Conservation (phyloP, 2,329 filamentous ascomycete species). For the Epichloe coenophiala region DNA sequence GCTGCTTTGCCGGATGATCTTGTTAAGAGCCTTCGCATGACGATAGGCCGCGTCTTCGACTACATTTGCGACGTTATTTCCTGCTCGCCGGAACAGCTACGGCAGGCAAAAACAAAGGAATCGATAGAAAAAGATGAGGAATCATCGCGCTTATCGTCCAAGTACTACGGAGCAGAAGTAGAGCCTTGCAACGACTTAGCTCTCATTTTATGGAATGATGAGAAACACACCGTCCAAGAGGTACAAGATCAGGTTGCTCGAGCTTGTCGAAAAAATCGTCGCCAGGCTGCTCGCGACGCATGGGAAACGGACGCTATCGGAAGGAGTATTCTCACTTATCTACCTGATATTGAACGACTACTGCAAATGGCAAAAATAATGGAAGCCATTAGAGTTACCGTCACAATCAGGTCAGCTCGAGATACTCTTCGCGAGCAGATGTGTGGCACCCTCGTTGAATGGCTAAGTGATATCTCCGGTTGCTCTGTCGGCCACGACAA, state of each 20-base stretch:
- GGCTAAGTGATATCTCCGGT: conserved; percentile 84
- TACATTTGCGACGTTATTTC: conserved; percentile 97
- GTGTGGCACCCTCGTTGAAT: conserved; percentile 95
- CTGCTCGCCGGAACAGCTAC: conserved; percentile 89
- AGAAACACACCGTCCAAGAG: conserved; percentile 92
- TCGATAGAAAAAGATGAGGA: conserved; percentile 71
- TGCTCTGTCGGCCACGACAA: conserved; percentile 74
- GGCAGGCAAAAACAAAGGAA: conserved; percentile 69
- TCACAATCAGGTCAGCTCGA: conserved; percentile 82
- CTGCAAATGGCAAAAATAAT: conserved; percentile 72
- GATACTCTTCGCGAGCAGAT: conserved; percentile 97
- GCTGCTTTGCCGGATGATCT: conserved; percentile 60
- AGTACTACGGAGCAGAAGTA: conserved; percentile 51
- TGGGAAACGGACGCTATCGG: conserved; percentile 84
- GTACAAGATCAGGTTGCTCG: conserved; percentile 81
- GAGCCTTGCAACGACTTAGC: conserved; percentile 51
- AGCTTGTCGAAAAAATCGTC: conserved; percentile 62
- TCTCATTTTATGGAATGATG: conserved; percentile 90
- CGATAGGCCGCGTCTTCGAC: conserved; percentile 73
- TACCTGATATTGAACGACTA: conserved; percentile 56
- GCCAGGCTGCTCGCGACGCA: conserved; percentile 60
- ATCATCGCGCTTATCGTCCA: conserved; percentile 57
- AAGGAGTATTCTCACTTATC: conserved; percentile 70
- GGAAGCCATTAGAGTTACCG: conserved; percentile 90
- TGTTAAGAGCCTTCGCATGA: conserved; percentile 65